Evolutionary conservation across 2,329 filamentous ascomycete genomes (phyloP), one percentile per base, ranked within the genome.

Genomic region (Dothideomycetes sp.): DNA sequence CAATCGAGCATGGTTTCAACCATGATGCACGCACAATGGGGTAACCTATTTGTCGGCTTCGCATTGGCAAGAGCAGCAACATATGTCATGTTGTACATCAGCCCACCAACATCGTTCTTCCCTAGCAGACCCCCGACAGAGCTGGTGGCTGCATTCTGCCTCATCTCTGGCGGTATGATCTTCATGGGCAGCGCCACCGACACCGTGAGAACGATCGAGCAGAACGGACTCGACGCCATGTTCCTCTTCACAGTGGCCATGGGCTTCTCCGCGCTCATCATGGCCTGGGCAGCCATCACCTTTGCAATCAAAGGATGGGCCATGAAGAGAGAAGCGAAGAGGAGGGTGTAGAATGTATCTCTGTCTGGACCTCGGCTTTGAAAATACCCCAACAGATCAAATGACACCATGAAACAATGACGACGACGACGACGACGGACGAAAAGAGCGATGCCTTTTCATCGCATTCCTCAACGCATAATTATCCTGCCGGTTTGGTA

Each of bases 1-100:
- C 86, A 93, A 56, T 60, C 68, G 17, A 82, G 77, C 40, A 84
- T 84, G 79, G 70, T 86, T 29, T 88, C 85, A 4, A 82, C 77
- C 49, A 93, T 88, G 84, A 73, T 94, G 27, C 88, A 95, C 63
- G 80, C 79, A 57, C 86, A 94, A 60, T 94, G 88, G 88, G 88
- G 88, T 19, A 78, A 77, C 53, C 70, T 95, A 49, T 70, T 95
- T 31, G 72, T 83, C 35, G 84, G 79, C 12, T 86, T 84, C 38
- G 79, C 85, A 0, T 69, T 91, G 44, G 78, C 85, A 18, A 77
- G 88, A 35, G 77, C 70, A 2, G 62, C 84, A 38, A 91, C 86
- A 4, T 95, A 94, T 56, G 60, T 89, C 3, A 61, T 89, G 31
- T 62, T 84, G 42, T 94, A 81, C 58, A 64, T 94, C 34, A 77